Conservation (phyloP, 1,284 basidiomycete genomes). For the Sanghuangporus sanghuang region DNA sequence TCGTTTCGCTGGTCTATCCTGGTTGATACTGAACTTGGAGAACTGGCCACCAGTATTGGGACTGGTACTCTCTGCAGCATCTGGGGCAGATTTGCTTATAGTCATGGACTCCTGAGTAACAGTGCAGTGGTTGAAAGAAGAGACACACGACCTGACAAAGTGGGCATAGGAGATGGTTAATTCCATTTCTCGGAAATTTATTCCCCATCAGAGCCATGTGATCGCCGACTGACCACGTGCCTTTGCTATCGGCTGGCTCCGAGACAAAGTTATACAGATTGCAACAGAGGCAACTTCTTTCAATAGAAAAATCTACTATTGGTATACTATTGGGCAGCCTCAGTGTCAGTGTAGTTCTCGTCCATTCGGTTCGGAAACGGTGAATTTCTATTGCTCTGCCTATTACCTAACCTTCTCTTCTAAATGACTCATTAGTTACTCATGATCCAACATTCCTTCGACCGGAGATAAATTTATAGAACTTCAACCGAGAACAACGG, state of each 20-base stretch:
- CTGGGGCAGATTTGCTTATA: background rate
- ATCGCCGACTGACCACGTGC: background rate
- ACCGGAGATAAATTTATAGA: no score
- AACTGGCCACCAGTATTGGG: background rate
- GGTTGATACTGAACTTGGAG: background rate
- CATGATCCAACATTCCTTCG: no score
- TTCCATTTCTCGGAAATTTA: background rate
- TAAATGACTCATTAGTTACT: no score
- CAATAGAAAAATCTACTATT: no score
- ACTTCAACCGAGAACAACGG: no score
- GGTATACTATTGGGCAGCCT: no score
- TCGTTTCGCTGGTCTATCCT: conserved; percentile 1
- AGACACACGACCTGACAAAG: background rate
- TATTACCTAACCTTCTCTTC: no score
- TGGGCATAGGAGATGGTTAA: background rate
- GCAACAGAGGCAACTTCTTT: no score
- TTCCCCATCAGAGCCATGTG: background rate
- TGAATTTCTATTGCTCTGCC: no score
- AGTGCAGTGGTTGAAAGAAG: background rate
- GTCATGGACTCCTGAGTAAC: background rate
- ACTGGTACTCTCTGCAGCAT: background rate
- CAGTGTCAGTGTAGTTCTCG: no score
- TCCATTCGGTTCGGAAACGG: no score
- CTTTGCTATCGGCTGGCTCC: background rate
- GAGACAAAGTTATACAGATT: background rate